Evolutionary conservation across 805 yeast species (phyloP), one percentile per base, ranked within the genome.

Genomic region (Metschnikowia sp.): DNA sequence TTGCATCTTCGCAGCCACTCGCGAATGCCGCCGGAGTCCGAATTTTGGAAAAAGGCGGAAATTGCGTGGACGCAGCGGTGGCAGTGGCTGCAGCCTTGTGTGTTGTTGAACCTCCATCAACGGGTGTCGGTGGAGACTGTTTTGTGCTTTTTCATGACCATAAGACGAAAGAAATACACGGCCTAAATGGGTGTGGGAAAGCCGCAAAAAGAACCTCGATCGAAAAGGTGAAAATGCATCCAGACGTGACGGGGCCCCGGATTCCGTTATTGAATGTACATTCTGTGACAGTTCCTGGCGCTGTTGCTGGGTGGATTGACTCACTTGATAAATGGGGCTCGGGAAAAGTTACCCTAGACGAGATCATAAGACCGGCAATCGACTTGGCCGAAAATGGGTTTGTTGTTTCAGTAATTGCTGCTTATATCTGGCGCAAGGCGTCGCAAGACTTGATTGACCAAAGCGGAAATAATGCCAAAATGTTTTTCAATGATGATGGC

Each of bases 291-390:
- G 90, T 86, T 4, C 94, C 94, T 0, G 95, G 95, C 4, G 84
- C 88, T 1, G 75, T 86, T 40, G 88, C 88, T 6, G 92, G 88
- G 0, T 87, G 94, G 94, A 61, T 74, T 39, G 94, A 86, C 62
- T 78, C 88, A 3, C 66, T 77, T 34, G 82, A 79, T 36, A 69
- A 65, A 49, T 86, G 90, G 88, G 94, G 95, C 1, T 80, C 86
- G 28, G 86, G 86, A 2, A 79, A 78, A 8, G 79, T 86, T 10
- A 56, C 81, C 0, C 63, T 86, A 56, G 77, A 63, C 2, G 82
- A 86, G 48, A 73, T 84, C 30, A 64, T 84, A 32, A 72, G 75
- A 48, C 86, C 88, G 8, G 86, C 88, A 0, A 83, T 84, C 44
- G 82, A 81, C 6, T 67, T 87, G 49, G 88, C 92, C 10, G 83